Conservation (phyloP, 768 basidiomycete genomes). For the Leucosporidium scottii region DNA sequence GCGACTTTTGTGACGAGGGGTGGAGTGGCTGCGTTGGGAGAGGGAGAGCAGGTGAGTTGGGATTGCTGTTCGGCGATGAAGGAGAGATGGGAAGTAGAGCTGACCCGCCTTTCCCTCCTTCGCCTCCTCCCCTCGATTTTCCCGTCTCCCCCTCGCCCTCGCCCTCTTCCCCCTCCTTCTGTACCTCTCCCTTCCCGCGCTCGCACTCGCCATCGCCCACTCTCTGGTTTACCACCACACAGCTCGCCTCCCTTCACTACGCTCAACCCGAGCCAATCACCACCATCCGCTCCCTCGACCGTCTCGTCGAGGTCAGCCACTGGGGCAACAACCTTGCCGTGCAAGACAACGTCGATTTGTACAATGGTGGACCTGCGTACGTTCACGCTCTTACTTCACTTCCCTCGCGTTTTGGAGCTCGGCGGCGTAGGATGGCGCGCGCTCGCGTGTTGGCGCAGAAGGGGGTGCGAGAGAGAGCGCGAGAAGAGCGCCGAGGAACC, state of each 20-base stretch:
- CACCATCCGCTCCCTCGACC: constrained; percentile 62
- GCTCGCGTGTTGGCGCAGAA: no score
- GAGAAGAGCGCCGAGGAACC: no score
- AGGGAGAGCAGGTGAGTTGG: constrained; percentile 9
- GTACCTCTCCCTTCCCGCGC: not conserved
- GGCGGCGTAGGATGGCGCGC: no score
- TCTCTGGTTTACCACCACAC: not conserved
- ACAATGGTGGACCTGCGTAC: constrained; percentile 83
- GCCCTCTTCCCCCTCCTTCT: no score
- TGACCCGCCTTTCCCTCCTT: no score
- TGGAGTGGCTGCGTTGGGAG: not conserved
- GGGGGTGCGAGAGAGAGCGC: no score
- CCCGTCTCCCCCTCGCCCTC: no score
- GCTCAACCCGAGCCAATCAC: constrained; percentile 72
- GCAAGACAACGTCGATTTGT: constrained; percentile 75
- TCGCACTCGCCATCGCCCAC: not conserved
- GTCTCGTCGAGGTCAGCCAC: constrained; percentile 84
- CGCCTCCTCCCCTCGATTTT: no score
- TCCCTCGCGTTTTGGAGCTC: not conserved
- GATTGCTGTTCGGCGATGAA: no score
- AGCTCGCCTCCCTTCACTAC: constrained; percentile 58
- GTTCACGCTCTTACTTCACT: no score
- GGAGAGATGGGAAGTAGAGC: no score
- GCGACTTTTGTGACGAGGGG: constrained; percentile 18
- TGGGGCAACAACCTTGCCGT: constrained; percentile 95